phyloP scores from a whole-genome alignment of 225 moss, liverwort and hornwort species.

The Rhytidiadelphus loreus region DNA sequence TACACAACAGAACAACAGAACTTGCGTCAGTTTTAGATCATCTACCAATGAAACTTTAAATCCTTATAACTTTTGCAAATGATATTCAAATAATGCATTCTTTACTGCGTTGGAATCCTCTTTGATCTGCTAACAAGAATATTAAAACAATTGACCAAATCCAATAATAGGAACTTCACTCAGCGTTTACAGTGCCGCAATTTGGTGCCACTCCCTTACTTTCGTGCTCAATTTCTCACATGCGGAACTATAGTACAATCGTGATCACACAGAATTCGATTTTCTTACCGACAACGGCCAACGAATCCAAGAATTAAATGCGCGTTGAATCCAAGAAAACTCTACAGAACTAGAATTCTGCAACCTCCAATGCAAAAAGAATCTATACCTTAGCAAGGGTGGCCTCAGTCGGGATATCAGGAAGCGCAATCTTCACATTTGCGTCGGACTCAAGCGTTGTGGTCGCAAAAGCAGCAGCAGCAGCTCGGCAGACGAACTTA shows the following conservation, averaged over 20 bases:
- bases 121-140: not conserved
- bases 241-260: not conserved
- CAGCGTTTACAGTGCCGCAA: not conserved
- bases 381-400: slow-evolving; percentile 29
- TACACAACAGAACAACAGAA: not conserved
- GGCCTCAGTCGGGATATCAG: slow-evolving; percentile 34
- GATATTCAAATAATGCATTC: not conserved
- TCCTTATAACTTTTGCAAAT: not conserved
- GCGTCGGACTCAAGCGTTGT: not conserved
- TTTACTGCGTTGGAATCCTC: not conserved
- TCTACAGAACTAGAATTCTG: not conserved
- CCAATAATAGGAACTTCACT: not conserved
- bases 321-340: not conserved
- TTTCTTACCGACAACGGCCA: not conserved
- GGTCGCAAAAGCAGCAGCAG: not conserved
- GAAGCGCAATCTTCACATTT: slow-evolving; percentile 9
- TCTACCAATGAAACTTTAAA: not conserved
- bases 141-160: not conserved
- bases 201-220: too few relatives aligned
- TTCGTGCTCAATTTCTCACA: not conserved
- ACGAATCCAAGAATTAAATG: not conserved
- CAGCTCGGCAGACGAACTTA: slow-evolving; percentile 13
- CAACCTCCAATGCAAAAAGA: not conserved
- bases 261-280: not conserved
- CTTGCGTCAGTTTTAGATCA: not conserved